Base-by-base conservation (phyloP, 352 stramenopile genomes). In the Phytophthora lateralis region DNA sequence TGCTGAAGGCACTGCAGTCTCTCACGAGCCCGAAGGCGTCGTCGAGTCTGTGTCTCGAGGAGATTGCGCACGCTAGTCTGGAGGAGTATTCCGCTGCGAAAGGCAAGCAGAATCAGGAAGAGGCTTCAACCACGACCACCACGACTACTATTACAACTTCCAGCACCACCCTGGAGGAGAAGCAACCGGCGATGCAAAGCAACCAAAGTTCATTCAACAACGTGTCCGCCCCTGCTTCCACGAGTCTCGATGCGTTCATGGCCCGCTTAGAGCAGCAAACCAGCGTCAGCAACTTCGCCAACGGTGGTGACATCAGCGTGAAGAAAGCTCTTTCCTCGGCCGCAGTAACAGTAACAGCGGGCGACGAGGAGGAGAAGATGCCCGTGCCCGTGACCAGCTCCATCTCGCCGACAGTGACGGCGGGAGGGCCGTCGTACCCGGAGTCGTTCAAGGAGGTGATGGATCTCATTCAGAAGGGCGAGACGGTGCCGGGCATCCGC, bases 371-470 rank as follows among this genome's bases (percentile, higher is more conserved):
- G 52, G 61, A 80, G 47, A 80, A 79, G 38, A 60, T 59, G 43
- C 38, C 57, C n/a, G 50, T 58, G 8, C 38, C 49, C 9, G 46
- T 47, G 18, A 30, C 50, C 5, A 67, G 30, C 21, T 61, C 55
- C 4, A 61, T 63, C 20, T 56, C 57, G 44, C 52, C 62, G 24
- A 69, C 56, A 1, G 54, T 57, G 42, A 66, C 51, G 15, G 48
- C 35, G 5, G 54, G 41, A 2, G 73, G 75, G 3, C 83, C 83
- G 17, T 57, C 75, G 21, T 90, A 89, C 48, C 83, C 83, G 0
- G 72, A 87, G 50, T 90, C 83, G 5, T 92, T 92, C 54, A 82
- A 70, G 8, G 79, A 92, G 7, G 79, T 92, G 29, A 88, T 90
- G 79, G 75, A 86, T 63, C 70, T 90, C 60, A 69, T 92, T 38